Evolutionary conservation across 768 basidiomycete genomes (phyloP).

Genomic region (Leccinum incarnatum): DNA sequence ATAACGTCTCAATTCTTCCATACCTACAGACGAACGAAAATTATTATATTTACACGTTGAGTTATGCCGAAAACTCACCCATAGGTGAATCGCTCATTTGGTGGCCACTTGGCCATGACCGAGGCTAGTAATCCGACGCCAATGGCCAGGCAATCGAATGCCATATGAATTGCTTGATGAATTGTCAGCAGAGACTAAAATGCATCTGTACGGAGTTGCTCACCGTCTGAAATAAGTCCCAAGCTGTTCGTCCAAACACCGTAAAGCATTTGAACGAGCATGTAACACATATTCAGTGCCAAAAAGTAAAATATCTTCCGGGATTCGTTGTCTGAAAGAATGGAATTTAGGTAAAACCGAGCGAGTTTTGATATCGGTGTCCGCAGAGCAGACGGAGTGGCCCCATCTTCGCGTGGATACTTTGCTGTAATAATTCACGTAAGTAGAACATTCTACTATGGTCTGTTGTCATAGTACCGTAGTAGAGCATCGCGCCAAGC

Average conservation of each 20-base stretch:
- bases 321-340: constrained; percentile 88
- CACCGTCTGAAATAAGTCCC: constrained; percentile 95
- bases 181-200: constrained; percentile 4
- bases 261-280: constrained; percentile 89
- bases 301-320: constrained; percentile 97
- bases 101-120: constrained; percentile 97
- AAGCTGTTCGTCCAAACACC: constrained; percentile 98
- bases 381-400: constrained; percentile 42
- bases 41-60: not conserved
- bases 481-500: constrained; percentile 57
- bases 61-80: constrained; percentile 54
- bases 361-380: constrained; percentile 54
- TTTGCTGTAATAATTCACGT: constrained; percentile 39
- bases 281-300: constrained; percentile 90
- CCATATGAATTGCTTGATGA: constrained; percentile 94
- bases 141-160: constrained; percentile 98
- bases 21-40: constrained; percentile 51
- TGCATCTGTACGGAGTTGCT: constrained; percentile 18
- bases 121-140: constrained; percentile 93
- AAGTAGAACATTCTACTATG: constrained; percentile 3
- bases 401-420: constrained; percentile 47
- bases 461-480: constrained; percentile 44
- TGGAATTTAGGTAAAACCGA: constrained; percentile 80
- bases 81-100: constrained; percentile 92
- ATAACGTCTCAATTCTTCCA: constrained; percentile 93